Conservation (phyloP, 1,139 yeast genomes). For the Komagataea norvegica region DNA sequence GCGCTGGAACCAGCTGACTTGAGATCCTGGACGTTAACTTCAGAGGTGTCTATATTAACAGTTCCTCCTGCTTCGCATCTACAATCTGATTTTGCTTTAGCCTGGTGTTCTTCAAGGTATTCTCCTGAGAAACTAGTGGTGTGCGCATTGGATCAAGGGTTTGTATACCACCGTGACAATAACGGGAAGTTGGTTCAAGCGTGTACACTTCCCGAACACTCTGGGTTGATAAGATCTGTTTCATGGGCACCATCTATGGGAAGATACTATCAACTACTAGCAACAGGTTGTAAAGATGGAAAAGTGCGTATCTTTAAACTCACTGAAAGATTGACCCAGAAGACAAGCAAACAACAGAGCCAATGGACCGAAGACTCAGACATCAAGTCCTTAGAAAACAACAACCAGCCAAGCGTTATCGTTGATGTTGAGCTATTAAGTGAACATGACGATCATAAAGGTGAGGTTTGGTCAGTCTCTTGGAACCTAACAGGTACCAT, state of each 20-base stretch:
- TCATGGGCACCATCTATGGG: slow-evolving; percentile 99
- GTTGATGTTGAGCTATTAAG: slow-evolving; percentile 46
- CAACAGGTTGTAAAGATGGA: slow-evolving; percentile 96
- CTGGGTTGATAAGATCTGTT: slow-evolving; percentile 81
- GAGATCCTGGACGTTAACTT: slow-evolving; percentile 72
- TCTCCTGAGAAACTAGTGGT: slow-evolving; percentile 78
- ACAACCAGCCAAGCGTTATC: slow-evolving; percentile 18
- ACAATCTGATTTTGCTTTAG: slow-evolving; percentile 80
- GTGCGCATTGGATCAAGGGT: slow-evolving; percentile 84
- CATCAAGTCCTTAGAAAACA: slow-evolving; percentile 11
- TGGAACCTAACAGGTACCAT: slow-evolving; percentile 96
- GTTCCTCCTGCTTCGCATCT: slow-evolving; percentile 74
- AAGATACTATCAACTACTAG: slow-evolving; percentile 77
- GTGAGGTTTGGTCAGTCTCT: slow-evolving; percentile 93
- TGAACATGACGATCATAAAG: slow-evolving; percentile 69
- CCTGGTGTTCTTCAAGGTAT: slow-evolving; percentile 93
- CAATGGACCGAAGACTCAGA: slow-evolving; percentile 17
- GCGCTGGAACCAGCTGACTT: slow-evolving; percentile 85
- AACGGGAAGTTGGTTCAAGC: slow-evolving; percentile 43
- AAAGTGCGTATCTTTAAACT: slow-evolving; percentile 80
- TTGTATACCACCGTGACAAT: slow-evolving; percentile 57
- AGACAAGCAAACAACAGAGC: slow-evolving; percentile 24
- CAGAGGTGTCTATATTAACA: slow-evolving; percentile 65
- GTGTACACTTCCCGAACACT: slow-evolving; percentile 62
- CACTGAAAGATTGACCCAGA: slow-evolving; percentile 35